Conservation (phyloP, 2,329 filamentous ascomycete genomes). For the Diaporthe sp. region DNA sequence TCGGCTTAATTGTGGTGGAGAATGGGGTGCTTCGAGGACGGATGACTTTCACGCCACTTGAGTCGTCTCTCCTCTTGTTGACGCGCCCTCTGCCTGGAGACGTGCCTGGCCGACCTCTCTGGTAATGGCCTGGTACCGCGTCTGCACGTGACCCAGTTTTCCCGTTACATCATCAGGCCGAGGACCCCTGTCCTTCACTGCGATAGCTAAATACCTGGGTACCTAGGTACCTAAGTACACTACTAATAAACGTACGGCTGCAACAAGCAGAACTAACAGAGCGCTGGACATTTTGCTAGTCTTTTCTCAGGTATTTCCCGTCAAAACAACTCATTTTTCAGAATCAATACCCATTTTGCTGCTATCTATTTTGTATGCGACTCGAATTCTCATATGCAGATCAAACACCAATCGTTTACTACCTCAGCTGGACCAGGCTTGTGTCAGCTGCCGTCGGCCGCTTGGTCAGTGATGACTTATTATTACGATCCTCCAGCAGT, state of each 20-base stretch:
- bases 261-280: not conserved
- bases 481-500: not conserved
- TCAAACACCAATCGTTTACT: slow-evolving; percentile 4
- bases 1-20: not conserved
- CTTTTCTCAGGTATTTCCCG: not conserved
- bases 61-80: slow-evolving; percentile 17
- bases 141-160: slow-evolving; percentile 29
- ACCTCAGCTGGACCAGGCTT: not conserved
- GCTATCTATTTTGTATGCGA: not conserved
- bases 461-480: slow-evolving; percentile 22
- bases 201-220: too few species aligned
- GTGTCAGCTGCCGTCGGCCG: slow-evolving; percentile 4
- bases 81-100: slow-evolving; percentile 32
- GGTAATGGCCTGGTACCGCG: not conserved
- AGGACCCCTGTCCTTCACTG: not conserved
- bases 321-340: too few species aligned
- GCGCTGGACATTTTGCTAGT: not conserved
- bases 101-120: slow-evolving; percentile 23
- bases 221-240: too few species aligned
- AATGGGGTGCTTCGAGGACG: slow-evolving; percentile 18
- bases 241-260: not conserved
- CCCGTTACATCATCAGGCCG: slow-evolving; percentile 7
- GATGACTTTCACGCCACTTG: slow-evolving; percentile 11
- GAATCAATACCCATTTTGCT: not conserved
- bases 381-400: not conserved